Base-by-base conservation (phyloP, 495 filamentous ascomycete genomes). In the Lophium mytilinum region DNA sequence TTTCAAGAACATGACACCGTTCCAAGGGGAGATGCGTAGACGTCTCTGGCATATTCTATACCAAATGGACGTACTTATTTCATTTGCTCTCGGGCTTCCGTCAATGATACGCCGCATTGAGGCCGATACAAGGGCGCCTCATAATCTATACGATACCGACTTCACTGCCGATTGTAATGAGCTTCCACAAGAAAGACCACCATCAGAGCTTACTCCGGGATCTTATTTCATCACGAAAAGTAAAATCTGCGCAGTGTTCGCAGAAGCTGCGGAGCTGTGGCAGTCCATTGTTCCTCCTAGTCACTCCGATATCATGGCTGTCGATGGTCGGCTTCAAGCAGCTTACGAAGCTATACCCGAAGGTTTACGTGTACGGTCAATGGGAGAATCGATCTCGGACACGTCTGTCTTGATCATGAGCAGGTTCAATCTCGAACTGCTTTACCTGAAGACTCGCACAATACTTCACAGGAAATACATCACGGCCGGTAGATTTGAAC, bases 401-500 rank as follows among this genome's bases (percentile, higher is more conserved):
- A 55, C 66, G 0, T 57, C 74, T 2, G 62, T 66, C 37, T 54
- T 71, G 15, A 68, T 78, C 15, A 65, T 76, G 58, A 62, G 65
- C 43, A 63, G 75, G 9, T 69, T 72, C 47, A 72, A 74, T 51
- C 60, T 78, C 34, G 68, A 73, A 24, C 45, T 75, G 1, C 56
- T 76, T 2, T 72, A 72, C 51, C 66, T 68, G 10, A 77, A 77
- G 53, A 69, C 74, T 9, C 66, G 70, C 15, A 70, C 70, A 18
- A 63, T 78, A 6, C 64, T 79, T 2, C 76, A 79, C 45, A 66
- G 74, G 17, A 65, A 68, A 7, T 75, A 71, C 55, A 60, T 79
- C 7, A 73, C 61, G 19, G 50, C 68, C 9, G 62, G 69, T 3
- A 67, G 58, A 10, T 50, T 56, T 6, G 56, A 67, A 51, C 55